Base-by-base conservation (phyloP, 768 basidiomycete genomes). In the Mycena vitilis region DNA sequence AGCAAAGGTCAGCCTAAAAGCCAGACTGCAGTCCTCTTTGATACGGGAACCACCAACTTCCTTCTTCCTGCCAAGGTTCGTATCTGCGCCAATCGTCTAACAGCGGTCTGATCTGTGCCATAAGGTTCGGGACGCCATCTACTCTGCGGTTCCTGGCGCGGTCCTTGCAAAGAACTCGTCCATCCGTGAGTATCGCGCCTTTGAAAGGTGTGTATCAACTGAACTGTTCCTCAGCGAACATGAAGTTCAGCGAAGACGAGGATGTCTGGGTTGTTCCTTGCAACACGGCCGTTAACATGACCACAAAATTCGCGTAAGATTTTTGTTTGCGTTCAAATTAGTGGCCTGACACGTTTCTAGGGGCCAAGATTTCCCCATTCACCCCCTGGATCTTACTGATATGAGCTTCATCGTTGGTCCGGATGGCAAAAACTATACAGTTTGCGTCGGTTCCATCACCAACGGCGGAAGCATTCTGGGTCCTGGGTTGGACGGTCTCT, bases 381-480 rank as follows among this genome's bases (percentile, higher is more conserved):
- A 86, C 60, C 84, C 85, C n/a, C 76, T 86, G 49, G 85, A 86
- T 58, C 61, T 86, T 40, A 80, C 76, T 25, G 76, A 75, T 9
- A 76, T 81, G 30, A 67, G 70, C 11, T 68, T 74, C 2, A 75
- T 81, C 52, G 45, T 69, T 5, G 64, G 70, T 5, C 55, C 77
- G 0, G 52, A 75, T 20, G 79, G 80, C 9, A 68, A 79, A 3
- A 74, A 81, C 11, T 80, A 80, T 60, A 81, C 82, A 0, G 79
- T 81, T 49, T 86, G 85, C 71, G 63, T 79, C 22, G 77, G 78
- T 22, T 68, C 82, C 2, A 78, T 83, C 49, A 77, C 73, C 1
- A 71, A 75, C 3, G 75, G 75, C 2, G 78, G 82, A 13, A 60
- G 58, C 22, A 61, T 73, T 47, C 73, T 71, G 9, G 68, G 48